Base-by-base conservation (phyloP, 345 rosid genomes). In the Balakata baccata region DNA sequence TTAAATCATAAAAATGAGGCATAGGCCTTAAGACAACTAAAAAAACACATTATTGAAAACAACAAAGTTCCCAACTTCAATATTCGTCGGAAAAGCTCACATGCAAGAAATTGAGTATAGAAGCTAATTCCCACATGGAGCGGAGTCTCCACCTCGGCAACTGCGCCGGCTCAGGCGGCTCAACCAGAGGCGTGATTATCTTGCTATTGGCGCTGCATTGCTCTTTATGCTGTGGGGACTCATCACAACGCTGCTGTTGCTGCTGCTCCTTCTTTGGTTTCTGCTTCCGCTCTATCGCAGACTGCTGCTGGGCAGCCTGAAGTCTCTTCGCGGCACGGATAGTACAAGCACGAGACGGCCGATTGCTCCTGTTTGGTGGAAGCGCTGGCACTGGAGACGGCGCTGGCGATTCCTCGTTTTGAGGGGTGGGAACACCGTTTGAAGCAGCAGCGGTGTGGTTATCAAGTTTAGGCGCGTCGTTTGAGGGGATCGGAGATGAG, bases 81-180 rank as follows among this genome's bases (percentile, higher is more conserved):
- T 7, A 68, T 50, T 13, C 57, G 66, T 78, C 17, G 81, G 56
- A 69, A 69, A 73, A 49, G 70, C 92, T 86, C 82, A 96, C 99
- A 86, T 93, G 97, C 89, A 96, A 88, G 85, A 96, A 93, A 88
- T 96, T 89, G 74, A 96, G 95, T 9, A 93, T 71, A 1, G 99
- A 96, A 80, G 97, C 97, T 81, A 96, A 85, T 82, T 96, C 97
- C 98, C 98, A 93, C 98, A 96, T 96, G 25, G 91, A 92, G 66
- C 99, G 93, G 77, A 96, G 94, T 76, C 72, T 93, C 99, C 99
- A 91, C 68, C 99, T 84, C 25, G 96, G 89, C 85, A 91, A 75
- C 87, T 89, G 98, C 7, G 97, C 80, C 38, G 93, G 86, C 78
- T 89, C 93, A 9, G 97, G 98, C 22, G 87, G 84, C 50, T 79